phyloP scores from a whole-genome alignment of 768 basidiomycete species.

The Holtermanniella nyarrowii region DNA sequence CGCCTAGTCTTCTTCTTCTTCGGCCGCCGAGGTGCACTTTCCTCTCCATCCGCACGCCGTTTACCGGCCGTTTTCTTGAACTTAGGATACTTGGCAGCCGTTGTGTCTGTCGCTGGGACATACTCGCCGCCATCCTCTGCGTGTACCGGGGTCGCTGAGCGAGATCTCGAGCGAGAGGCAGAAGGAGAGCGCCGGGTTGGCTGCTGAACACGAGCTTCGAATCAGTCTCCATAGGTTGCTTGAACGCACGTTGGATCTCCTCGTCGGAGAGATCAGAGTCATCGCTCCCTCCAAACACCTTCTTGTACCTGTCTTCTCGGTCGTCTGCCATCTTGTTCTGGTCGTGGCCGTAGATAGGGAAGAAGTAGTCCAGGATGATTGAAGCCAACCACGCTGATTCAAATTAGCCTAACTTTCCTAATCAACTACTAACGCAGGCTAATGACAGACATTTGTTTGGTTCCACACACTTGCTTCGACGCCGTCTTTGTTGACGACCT shows the following conservation, averaged over 20 bases:
- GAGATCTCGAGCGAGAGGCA: constrained; percentile 44
- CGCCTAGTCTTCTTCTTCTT: constrained; percentile 46
- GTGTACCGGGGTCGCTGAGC: constrained; percentile 26
- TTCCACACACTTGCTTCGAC: too few species aligned
- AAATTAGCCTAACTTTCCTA: too few species aligned
- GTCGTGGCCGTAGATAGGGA: too few species aligned
- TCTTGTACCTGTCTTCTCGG: constrained; percentile 6
- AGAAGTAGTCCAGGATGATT: too few species aligned
- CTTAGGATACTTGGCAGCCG: constrained; percentile 22
- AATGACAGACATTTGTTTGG: too few species aligned
- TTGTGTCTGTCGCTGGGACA: constrained; percentile 16
- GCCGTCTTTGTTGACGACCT: too few species aligned
- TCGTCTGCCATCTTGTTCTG: too few species aligned
- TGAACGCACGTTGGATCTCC: constrained; percentile 42
- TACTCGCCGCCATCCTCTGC: constrained; percentile 50
- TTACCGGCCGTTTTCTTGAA: constrained; percentile 31
- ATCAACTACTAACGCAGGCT: too few species aligned
- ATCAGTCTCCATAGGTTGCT: constrained; percentile 25
- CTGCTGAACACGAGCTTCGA: constrained; percentile 1
- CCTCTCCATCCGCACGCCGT: constrained; percentile 33
- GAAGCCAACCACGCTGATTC: too few species aligned
- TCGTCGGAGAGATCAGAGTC: constrained; percentile 77
- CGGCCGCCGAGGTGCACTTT: constrained; percentile 42
- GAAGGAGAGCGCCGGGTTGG: constrained; percentile 37
- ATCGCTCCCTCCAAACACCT: constrained; percentile 50